A percentile compares a stretch with the other conserved stretches of the same genome.
Evolutionary conservation across 179 eudicot species (phyloP).

Genomic region (Corrigiola litoralis): DNA sequence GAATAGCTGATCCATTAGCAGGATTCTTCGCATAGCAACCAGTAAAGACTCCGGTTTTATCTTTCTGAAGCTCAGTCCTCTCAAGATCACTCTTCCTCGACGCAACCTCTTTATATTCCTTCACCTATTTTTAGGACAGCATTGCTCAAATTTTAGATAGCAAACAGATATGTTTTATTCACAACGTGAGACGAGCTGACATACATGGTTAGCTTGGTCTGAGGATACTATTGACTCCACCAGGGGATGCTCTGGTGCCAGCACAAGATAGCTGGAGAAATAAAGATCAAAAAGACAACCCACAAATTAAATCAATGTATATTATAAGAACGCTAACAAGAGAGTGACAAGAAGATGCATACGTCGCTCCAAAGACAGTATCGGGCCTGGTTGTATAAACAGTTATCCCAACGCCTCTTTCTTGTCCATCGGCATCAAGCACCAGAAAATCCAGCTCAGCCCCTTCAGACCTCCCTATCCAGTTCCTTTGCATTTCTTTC

Average conservation of each 20-base stretch:
- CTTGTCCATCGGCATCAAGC: constrained; percentile 48
- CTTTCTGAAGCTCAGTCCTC: constrained; percentile 98
- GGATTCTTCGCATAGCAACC: constrained; percentile 90
- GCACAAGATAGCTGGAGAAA: constrained; percentile 79
- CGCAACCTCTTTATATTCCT: constrained; percentile 83
- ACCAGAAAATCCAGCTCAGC: constrained; percentile 78
- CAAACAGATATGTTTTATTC: neutral
- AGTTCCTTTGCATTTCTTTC: constrained; percentile 98
- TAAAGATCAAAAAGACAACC: constrained; percentile 7
- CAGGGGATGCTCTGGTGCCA: constrained; percentile 90
- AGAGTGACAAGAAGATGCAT: constrained; percentile 20
- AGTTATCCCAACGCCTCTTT: constrained; percentile 44
- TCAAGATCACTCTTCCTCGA: constrained; percentile 92
- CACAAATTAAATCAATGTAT: neutral
- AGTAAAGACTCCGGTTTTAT: constrained; percentile 90
- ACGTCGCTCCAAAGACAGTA: constrained; percentile 98
- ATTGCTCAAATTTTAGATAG: constrained; percentile 4
- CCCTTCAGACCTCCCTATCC: constrained; percentile 99
- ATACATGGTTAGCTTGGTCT: constrained; percentile 60
- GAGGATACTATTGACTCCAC: constrained; percentile 55
- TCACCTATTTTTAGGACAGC: constrained; percentile 48
- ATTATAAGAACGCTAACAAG: constrained; percentile 13
- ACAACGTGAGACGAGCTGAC: constrained; percentile 18
- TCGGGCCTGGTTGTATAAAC: constrained; percentile 96
- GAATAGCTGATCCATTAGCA: constrained; percentile 65